These are phyloP conservation scores for Sporothrix dimorphospora DNA, from an alignment of 2,329 filamentous ascomycete genomes.

Conservation along the genomic window DNA sequence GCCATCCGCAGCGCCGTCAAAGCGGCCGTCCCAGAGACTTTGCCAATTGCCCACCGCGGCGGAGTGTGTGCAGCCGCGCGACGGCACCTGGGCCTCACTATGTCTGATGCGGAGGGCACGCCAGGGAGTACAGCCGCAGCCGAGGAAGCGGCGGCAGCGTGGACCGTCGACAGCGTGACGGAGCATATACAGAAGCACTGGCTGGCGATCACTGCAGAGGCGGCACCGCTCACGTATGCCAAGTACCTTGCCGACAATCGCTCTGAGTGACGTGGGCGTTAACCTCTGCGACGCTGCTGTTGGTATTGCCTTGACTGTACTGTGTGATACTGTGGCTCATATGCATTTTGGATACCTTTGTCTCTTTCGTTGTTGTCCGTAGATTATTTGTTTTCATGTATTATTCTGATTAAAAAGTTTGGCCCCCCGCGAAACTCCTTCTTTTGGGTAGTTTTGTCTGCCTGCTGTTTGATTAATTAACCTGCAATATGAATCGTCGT, in stretches of 20 bases:
- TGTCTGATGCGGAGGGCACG: background rate
- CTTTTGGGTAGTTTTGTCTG: background rate
- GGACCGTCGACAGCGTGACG: slow-evolving; percentile 46
- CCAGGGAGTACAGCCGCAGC: background rate
- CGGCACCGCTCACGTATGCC: slow-evolving; percentile 19
- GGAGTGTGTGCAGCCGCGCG: slow-evolving; percentile 50
- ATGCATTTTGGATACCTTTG: background rate
- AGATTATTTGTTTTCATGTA: background rate
- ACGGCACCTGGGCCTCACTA: slow-evolving; percentile 34
- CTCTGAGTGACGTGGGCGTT: background rate
- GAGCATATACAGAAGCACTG: slow-evolving; percentile 49
- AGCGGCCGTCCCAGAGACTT: slow-evolving; percentile 36
- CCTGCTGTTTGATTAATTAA: background rate
- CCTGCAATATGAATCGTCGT: background rate
- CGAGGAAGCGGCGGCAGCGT: slow-evolving; percentile 40
- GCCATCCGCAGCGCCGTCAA: slow-evolving; percentile 46
- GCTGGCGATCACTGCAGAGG: slow-evolving; percentile 39
- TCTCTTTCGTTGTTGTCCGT: background rate
- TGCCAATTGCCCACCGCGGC: slow-evolving; percentile 41
- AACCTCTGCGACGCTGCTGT: background rate
- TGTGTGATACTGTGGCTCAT: background rate
- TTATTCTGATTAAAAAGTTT: background rate
- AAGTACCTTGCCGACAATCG: background rate
- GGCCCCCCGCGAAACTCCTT: background rate
- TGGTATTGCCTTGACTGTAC: background rate